Conservation (phyloP, 306 rosid genomes). For the Gynostemma pentaphyllum region DNA sequence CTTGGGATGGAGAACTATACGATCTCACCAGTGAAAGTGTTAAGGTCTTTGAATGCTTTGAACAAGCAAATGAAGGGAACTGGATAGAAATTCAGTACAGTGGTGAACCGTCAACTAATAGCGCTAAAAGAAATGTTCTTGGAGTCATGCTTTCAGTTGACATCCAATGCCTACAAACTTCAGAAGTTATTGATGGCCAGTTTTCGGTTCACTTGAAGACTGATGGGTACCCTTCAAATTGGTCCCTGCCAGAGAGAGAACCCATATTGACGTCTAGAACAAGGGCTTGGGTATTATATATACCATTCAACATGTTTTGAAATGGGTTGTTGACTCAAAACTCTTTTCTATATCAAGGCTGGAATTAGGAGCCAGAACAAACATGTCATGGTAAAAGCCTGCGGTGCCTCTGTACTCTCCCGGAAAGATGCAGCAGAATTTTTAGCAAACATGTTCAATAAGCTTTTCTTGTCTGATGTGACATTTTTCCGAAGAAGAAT, state of each 20-base stretch:
- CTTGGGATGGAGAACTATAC: background rate
- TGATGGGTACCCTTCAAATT: background rate
- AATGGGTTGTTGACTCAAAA: background rate
- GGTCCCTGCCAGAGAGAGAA: background rate
- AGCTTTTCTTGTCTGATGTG: too few relatives aligned
- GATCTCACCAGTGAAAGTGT: too few relatives aligned
- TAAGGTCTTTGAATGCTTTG: constrained; percentile 1
- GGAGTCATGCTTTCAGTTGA: background rate
- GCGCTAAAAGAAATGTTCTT: background rate
- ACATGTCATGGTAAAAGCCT: background rate
- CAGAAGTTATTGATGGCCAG: too few relatives aligned
- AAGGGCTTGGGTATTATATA: background rate
- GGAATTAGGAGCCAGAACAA: background rate
- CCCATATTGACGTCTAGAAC: background rate
- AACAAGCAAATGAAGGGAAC: too few relatives aligned
- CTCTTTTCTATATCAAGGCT: background rate
- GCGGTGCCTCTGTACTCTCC: background rate
- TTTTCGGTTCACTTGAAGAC: background rate
- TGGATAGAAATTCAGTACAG: background rate
- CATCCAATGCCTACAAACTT: too few relatives aligned
- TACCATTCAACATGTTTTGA: background rate
- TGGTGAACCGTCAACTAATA: background rate
- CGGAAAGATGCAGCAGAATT: background rate
- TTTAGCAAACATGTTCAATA: background rate
- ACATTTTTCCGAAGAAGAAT: too few relatives aligned